Percentiles rank a stretch among this genome's conserved stretches.
These are phyloP conservation scores for Stachybotrys elegans DNA, from an alignment of 2,329 filamentous ascomycete species.

Conservation along the genomic window DNA sequence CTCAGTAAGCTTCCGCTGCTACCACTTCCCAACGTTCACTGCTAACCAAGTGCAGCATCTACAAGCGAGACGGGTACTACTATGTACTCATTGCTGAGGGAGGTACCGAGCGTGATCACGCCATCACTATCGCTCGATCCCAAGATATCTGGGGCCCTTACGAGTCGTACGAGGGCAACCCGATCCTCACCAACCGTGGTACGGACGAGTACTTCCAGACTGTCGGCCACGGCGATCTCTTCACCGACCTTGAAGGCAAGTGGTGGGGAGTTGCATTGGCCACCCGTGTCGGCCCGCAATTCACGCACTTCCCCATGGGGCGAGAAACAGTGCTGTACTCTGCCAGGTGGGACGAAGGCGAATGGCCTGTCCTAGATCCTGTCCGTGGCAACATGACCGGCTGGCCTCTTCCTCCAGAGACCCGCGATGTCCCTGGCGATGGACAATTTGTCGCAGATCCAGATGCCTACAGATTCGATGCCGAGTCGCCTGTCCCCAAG, in stretches of 20 bases:
- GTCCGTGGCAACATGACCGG: constrained; percentile 25
- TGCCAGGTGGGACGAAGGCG: constrained; percentile 41
- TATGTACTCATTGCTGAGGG: constrained; percentile 41
- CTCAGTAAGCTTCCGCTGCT: no score
- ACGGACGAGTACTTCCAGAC: constrained; percentile 24
- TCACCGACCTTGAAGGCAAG: constrained; percentile 27
- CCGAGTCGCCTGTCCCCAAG: constrained; percentile 30
- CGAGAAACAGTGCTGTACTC: constrained; percentile 40
- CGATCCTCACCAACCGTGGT: constrained; percentile 28
- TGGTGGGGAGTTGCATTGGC: constrained; percentile 43
- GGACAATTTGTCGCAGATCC: constrained; percentile 32
- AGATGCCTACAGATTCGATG: constrained; percentile 19
- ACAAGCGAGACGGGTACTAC: constrained; percentile 33
- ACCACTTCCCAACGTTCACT: no score
- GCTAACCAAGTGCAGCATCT: no score
- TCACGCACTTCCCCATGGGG: constrained; percentile 35
- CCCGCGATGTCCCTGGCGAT: constrained; percentile 20
- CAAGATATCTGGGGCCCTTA: constrained; percentile 29
- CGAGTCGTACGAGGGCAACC: constrained; percentile 28
- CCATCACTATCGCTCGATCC: constrained; percentile 29
- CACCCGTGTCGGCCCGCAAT: constrained; percentile 15
- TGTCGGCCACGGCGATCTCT: constrained; percentile 26
- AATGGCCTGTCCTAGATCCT: constrained; percentile 40
- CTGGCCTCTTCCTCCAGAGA: constrained; percentile 26
- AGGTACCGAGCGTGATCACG: constrained; percentile 33